Conservation (phyloP, 805 yeast species). For the Lipomyces sp. region DNA sequence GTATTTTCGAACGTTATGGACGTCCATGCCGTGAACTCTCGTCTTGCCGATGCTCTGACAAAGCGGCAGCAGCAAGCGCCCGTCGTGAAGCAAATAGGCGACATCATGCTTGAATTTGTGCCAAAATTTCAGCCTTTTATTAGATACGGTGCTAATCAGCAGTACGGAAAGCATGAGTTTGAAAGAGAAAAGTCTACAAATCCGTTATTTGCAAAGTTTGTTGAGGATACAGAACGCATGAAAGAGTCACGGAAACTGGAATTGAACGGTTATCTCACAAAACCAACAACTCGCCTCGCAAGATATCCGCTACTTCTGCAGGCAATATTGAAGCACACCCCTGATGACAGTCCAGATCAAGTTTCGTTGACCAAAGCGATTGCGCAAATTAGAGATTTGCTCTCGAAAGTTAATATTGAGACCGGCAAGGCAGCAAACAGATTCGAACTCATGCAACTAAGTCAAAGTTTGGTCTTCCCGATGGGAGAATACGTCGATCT, state of each 20-base stretch:
- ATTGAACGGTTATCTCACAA: slow-evolving; percentile 86
- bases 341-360: slow-evolving; percentile 69
- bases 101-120: slow-evolving; percentile 76
- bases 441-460: slow-evolving; percentile 79
- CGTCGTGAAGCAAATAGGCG: slow-evolving; percentile 82
- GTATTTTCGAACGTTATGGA: slow-evolving; percentile 90
- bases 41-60: slow-evolving; percentile 84
- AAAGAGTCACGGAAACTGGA: slow-evolving; percentile 87
- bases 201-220: slow-evolving; percentile 86
- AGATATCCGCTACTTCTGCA: slow-evolving; percentile 81
- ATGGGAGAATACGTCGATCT: slow-evolving; percentile 83
- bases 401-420: slow-evolving; percentile 76
- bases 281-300: slow-evolving; percentile 95
- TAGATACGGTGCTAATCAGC: slow-evolving; percentile 89
- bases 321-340: slow-evolving; percentile 79
- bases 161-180: slow-evolving; percentile 91
- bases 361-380: slow-evolving; percentile 68
- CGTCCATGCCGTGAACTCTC: slow-evolving; percentile 74
- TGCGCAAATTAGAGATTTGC: slow-evolving; percentile 67
- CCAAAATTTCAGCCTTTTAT: slow-evolving; percentile 90
- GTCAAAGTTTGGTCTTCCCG: slow-evolving; percentile 76
- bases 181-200: slow-evolving; percentile 90
- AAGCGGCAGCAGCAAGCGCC: slow-evolving; percentile 83
- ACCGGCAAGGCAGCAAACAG: slow-evolving; percentile 93
- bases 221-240: slow-evolving; percentile 81